phyloP scores from a whole-genome alignment of 2,329 filamentous ascomycete species.

The Trichoderma brevicompactum region DNA sequence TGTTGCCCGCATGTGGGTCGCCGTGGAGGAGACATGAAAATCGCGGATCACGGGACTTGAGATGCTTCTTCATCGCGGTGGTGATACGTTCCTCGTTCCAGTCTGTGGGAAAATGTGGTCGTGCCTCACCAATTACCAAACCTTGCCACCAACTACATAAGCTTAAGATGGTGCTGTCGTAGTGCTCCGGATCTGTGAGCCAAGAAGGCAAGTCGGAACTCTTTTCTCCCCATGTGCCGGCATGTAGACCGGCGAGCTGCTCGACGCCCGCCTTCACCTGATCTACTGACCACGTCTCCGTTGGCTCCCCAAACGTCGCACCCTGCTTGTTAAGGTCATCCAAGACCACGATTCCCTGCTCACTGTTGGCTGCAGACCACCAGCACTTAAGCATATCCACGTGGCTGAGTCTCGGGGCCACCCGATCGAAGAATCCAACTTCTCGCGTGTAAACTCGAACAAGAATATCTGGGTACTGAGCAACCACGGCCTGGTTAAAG shows the following conservation, averaged over 20 bases:
- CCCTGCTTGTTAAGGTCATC: neutral
- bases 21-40: conserved; percentile 14
- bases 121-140: neutral
- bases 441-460: conserved; percentile 8
- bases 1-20: conserved; percentile 9
- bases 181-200: conserved; percentile 11
- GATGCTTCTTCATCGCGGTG: conserved; percentile 16
- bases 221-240: conserved; percentile 11
- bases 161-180: conserved; percentile 8
- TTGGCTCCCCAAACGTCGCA: conserved; percentile 3
- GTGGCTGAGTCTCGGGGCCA: conserved; percentile 1
- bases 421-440: conserved; percentile 7
- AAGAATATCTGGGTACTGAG: conserved; percentile 12
- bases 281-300: conserved; percentile 2
- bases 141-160: neutral
- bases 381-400: conserved; percentile 3
- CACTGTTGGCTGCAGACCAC: neutral
- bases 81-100: conserved; percentile 20
- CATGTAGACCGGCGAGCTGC: conserved; percentile 13
- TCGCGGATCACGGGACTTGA: conserved; percentile 2
- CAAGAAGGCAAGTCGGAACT: neutral
- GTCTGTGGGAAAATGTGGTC: conserved; percentile 3
- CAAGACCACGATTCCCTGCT: conserved; percentile 3
- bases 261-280: conserved; percentile 9
- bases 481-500: conserved; percentile 13